Conservation (phyloP, 2,329 filamentous ascomycete species). For the Biscogniauxia mediterranea region DNA sequence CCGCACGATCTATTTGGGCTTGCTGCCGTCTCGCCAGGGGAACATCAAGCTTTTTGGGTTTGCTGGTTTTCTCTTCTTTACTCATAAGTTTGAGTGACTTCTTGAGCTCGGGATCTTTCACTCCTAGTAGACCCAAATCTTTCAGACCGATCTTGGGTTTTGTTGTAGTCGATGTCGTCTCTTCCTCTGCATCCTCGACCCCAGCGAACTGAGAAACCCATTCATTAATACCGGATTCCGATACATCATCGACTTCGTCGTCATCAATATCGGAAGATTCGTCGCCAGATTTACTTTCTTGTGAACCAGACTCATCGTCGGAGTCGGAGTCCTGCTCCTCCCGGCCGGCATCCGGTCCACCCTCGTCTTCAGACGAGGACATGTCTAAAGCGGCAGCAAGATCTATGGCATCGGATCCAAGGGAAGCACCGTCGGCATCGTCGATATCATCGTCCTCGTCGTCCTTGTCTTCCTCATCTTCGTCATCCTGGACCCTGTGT, state of each 20-base stretch:
- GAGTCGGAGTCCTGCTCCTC: constrained; percentile 44
- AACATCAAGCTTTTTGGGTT: constrained; percentile 72
- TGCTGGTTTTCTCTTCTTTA: constrained; percentile 56
- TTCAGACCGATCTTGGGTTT: constrained; percentile 70
- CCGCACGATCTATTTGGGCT: constrained; percentile 75
- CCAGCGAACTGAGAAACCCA: constrained; percentile 64
- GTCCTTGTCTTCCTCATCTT: constrained; percentile 50
- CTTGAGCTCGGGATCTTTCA: constrained; percentile 73
- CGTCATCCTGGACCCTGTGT: constrained; percentile 41
- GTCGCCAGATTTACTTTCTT: constrained; percentile 41
- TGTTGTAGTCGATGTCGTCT: constrained; percentile 45
- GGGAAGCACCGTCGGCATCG: constrained; percentile 57
- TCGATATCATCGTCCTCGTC: constrained; percentile 47
- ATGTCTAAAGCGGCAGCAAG: constrained; percentile 54
- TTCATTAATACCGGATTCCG: constrained; percentile 46
- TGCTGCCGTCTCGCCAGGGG: constrained; percentile 85
- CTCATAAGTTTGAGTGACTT: constrained; percentile 75
- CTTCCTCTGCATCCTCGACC: constrained; percentile 57
- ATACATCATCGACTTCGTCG: constrained; percentile 47
- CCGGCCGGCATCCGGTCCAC: constrained; percentile 48
- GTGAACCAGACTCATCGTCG: constrained; percentile 43
- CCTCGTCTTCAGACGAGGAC: constrained; percentile 46
- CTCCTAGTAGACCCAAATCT: constrained; percentile 68
- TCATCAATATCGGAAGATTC: constrained; percentile 44
- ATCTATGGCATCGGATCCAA: constrained; percentile 59